A percentile compares a stretch with the other conserved stretches of the same genome.
Conservation (phyloP, 352 stramenopile genomes). For the Phytopythium montanum region DNA sequence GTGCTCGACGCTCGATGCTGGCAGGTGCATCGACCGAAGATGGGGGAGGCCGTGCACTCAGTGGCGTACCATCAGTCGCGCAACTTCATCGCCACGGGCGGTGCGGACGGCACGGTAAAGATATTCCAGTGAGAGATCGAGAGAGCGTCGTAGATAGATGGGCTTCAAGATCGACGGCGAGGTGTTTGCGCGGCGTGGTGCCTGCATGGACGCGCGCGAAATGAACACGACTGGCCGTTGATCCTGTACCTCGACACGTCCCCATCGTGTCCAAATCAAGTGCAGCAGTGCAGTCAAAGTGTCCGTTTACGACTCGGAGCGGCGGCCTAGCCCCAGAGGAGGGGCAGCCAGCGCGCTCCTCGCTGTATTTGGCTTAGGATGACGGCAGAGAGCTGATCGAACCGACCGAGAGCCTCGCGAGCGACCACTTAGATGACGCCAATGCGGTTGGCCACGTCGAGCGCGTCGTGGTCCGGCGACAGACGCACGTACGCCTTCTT, state of each 20-base stretch:
- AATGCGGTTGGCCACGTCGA: conserved; percentile 99
- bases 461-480: conserved; percentile 98
- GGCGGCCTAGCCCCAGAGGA: conserved; percentile 6
- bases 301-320: conserved; percentile 17
- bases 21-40: conserved; percentile 77
- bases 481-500: conserved; percentile 99
- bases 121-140: conserved; percentile 71
- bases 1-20: conserved; percentile 6
- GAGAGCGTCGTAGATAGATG: conserved; percentile 3
- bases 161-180: neutral
- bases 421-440: conserved; percentile 97
- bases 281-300: neutral
- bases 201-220: too few species aligned
- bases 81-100: conserved; percentile 77
- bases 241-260: too few species aligned
- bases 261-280: neutral
- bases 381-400: conserved; percentile 13
- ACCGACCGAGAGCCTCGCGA: conserved; percentile 4
- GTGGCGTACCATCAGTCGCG: conserved; percentile 75
- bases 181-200: too few species aligned
- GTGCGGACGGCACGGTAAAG: conserved; percentile 84
- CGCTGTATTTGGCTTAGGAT: conserved; percentile 11
- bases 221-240: conserved; percentile 1
- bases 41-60: conserved; percentile 71
- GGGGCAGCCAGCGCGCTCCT: conserved; percentile 7